These are phyloP conservation scores for Penicillium atrosanguineum DNA, from an alignment of 495 filamentous ascomycete genomes.

Conservation along the genomic window DNA sequence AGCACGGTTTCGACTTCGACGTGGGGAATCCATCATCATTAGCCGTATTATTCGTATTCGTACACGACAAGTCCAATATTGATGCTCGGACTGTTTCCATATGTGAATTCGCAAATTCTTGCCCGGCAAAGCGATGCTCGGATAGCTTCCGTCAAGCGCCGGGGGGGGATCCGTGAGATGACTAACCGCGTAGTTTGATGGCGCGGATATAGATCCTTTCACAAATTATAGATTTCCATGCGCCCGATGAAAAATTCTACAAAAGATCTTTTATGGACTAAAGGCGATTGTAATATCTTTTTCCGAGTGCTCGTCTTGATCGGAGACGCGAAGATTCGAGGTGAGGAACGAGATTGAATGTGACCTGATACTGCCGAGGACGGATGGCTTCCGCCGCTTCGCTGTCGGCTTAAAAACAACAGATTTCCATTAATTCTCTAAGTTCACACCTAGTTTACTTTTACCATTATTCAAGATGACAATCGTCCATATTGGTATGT, in stretches of 20 bases:
- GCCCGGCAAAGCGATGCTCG: not conserved
- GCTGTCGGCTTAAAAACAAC: not conserved
- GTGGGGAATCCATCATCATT: slow-evolving; percentile 27
- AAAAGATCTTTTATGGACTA: too few species aligned
- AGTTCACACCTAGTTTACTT: not conserved
- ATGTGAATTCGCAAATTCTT: not conserved
- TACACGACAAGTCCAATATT: not conserved
- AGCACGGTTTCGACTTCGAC: slow-evolving; percentile 32
- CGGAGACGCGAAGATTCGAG: not conserved
- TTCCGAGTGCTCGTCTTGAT: not conserved
- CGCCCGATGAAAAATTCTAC: not conserved
- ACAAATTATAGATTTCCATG: not conserved
- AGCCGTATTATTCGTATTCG: not conserved
- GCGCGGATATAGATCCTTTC: not conserved
- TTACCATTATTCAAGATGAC: slow-evolving; percentile 22
- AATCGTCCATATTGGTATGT: slow-evolving; percentile 34
- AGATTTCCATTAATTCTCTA: not conserved
- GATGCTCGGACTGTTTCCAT: not conserved
- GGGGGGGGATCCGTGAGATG: not conserved
- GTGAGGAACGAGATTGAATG: not conserved
- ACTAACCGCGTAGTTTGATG: not conserved
- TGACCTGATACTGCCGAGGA: not conserved
- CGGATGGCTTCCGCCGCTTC: slow-evolving; percentile 4
- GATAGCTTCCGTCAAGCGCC: slow-evolving; percentile 1
- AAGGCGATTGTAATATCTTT: too few species aligned